phyloP scores from a whole-genome alignment of 164 flowering plant species.

The Protea cynaroides region DNA sequence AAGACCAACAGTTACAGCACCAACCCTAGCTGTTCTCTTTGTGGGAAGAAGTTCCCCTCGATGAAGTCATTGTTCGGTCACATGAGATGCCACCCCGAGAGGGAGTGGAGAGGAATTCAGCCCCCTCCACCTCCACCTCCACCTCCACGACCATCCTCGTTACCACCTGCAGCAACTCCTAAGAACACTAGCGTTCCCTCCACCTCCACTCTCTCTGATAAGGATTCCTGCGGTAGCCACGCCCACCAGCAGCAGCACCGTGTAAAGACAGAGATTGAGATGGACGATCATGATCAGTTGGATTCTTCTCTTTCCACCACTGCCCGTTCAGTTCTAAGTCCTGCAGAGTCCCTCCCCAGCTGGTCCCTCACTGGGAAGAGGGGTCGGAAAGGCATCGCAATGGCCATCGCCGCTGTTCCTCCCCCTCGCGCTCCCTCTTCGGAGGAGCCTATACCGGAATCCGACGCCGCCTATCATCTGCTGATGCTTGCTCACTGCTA shows the following conservation, averaged over 20 bases:
- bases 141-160: too few relatives aligned
- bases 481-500: slow-evolving; percentile 21
- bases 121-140: slow-evolving; percentile 22
- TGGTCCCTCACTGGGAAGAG: slow-evolving; percentile 38
- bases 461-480: slow-evolving; percentile 18
- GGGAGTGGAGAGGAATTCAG: slow-evolving; percentile 46
- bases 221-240: neutral
- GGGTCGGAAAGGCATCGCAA: slow-evolving; percentile 21
- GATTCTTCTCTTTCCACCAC: slow-evolving; percentile 6
- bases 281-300: slow-evolving; percentile 8
- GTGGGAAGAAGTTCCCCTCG: slow-evolving; percentile 37
- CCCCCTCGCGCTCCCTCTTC: neutral
- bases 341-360: slow-evolving; percentile 5
- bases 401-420: neutral
- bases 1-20: too few relatives aligned
- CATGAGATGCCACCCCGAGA: slow-evolving; percentile 63
- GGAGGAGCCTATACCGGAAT: neutral
- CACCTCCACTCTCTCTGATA: slow-evolving; percentile 15
- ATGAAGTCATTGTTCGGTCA: slow-evolving; percentile 53
- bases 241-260: too few relatives aligned
- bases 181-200: slow-evolving; percentile 4
- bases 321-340: slow-evolving; percentile 3
- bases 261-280: neutral
- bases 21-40: slow-evolving; percentile 19
- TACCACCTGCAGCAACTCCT: too few relatives aligned